These are phyloP conservation scores for Juglanconis oblonga DNA, from an alignment of 2,329 filamentous ascomycete species.

Conservation along the genomic window DNA sequence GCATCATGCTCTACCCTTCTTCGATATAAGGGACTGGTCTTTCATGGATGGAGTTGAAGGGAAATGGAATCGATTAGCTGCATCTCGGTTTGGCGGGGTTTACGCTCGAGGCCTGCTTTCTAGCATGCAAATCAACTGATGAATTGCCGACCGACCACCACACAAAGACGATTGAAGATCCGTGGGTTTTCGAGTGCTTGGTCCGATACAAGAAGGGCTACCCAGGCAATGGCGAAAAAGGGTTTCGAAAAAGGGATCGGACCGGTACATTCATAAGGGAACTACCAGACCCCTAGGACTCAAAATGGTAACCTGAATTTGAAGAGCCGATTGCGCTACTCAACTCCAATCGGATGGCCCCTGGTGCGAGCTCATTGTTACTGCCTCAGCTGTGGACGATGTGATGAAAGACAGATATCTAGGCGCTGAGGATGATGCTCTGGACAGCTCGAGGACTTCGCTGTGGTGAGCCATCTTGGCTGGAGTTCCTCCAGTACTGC, in stretches of 20 bases:
- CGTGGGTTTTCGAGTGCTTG: slow-evolving; percentile 19
- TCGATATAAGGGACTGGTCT: slow-evolving; percentile 75
- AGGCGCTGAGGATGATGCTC: neutral
- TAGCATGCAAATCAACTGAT: slow-evolving; percentile 21
- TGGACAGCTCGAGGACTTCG: neutral
- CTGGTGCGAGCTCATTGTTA: neutral
- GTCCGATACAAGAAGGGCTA: slow-evolving; percentile 19
- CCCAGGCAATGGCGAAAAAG: slow-evolving; percentile 10
- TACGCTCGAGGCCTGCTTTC: slow-evolving; percentile 17
- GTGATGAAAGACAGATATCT: neutral
- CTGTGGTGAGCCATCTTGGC: neutral
- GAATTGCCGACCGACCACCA: slow-evolving; percentile 18
- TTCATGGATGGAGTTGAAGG: slow-evolving; percentile 28
- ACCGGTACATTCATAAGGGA: slow-evolving; percentile 17
- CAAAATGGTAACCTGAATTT: slow-evolving; percentile 18
- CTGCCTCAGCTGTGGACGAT: neutral
- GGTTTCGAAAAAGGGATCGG: slow-evolving; percentile 9
- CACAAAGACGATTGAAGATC: slow-evolving; percentile 15
- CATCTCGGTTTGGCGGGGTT: slow-evolving; percentile 22
- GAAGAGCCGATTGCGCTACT: slow-evolving; percentile 16
- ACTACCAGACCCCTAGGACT: slow-evolving; percentile 17
- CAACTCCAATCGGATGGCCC: neutral
- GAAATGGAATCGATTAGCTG: slow-evolving; percentile 23
- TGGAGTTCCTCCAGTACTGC: neutral
- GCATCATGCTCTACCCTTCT: slow-evolving; percentile 97